Evolutionary conservation across 345 rosid species (phyloP), one percentile per base, ranked within the genome.

Genomic region (Lumnitzera littorea): DNA sequence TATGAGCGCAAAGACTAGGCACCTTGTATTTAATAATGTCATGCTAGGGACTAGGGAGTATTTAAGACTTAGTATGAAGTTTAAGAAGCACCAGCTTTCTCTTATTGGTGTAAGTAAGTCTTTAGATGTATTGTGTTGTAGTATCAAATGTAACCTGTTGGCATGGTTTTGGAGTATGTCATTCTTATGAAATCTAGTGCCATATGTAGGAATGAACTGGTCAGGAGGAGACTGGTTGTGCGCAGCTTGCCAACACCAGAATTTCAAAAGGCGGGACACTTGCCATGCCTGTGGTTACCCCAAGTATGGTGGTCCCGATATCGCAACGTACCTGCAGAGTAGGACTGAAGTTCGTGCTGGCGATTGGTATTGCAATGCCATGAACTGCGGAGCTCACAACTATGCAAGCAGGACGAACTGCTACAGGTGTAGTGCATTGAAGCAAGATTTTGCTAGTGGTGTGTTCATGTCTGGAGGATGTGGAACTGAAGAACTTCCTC

Each of bases 321-420:
- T 74, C 36, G 27, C 67, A 23, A 58, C 67, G 12, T 69, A 69
- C 63, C 23, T 69, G 53, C 58, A 57, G 53, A 62, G 63, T 55
- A 55, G 68, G 51, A 52, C 72, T 8, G 94, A 84, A 50, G 83
- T 70, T 57, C 53, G 88, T 79, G 85, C 96, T 2, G 99, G 99
- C 11, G 99, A 90, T 70, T 94, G 99, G 99, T 90, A 86, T 71
- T 94, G 99, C 76, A 67, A 80, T n/a, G 77, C 82, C 59, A 72
- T 78, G 72, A 82, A 78, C 71, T 94, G 99, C 62, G 95, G 97
- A 17, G 79, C 87, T 67, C 99, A 90, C 80, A 94, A 94, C 67
- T 94, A 76, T 48, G 99, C 99, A 2, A 88, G 91, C 78, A 72
- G 99, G 13, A 67, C 86, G 13, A 82, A 58, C 75, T 94, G 99